phyloP scores from a whole-genome alignment of 1,139 yeast genomes.

The Trichomonascaceae sp. region DNA sequence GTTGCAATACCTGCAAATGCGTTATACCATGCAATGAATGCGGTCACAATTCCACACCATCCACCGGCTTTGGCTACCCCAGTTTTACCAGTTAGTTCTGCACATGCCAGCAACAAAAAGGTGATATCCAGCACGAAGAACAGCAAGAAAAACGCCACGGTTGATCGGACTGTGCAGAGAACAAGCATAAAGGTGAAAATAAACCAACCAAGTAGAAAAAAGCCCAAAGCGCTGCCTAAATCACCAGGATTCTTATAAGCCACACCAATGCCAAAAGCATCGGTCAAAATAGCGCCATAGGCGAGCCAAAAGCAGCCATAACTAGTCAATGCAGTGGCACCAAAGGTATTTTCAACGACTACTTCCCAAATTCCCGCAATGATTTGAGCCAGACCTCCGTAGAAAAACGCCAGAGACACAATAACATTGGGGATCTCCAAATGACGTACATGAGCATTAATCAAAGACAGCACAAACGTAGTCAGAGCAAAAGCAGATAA shows the following conservation, averaged over 20 bases:
- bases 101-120: constrained; percentile 60
- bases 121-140: constrained; percentile 62
- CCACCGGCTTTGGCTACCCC: constrained; percentile 65
- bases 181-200: constrained; percentile 67
- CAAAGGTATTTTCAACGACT: constrained; percentile 71
- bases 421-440: constrained; percentile 50
- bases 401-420: constrained; percentile 73
- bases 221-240: constrained; percentile 58
- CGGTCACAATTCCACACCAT: constrained; percentile 70
- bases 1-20: constrained; percentile 86
- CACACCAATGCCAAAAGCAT: constrained; percentile 63
- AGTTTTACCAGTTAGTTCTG: constrained; percentile 43
- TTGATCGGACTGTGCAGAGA: constrained; percentile 68
- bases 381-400: constrained; percentile 77
- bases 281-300: constrained; percentile 62
- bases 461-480: constrained; percentile 70
- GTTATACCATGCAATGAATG: constrained; percentile 81
- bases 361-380: constrained; percentile 75
- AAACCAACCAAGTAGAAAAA: constrained; percentile 72
- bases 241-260: constrained; percentile 45
- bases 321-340: constrained; percentile 67
- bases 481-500: constrained; percentile 79
- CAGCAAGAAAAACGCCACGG: constrained; percentile 65
- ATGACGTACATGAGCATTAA: constrained; percentile 56
- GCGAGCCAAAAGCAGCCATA: constrained; percentile 90